These are phyloP conservation scores for Ogataea populi-albae DNA, from an alignment of 805 yeast species.

Conservation along the genomic window DNA sequence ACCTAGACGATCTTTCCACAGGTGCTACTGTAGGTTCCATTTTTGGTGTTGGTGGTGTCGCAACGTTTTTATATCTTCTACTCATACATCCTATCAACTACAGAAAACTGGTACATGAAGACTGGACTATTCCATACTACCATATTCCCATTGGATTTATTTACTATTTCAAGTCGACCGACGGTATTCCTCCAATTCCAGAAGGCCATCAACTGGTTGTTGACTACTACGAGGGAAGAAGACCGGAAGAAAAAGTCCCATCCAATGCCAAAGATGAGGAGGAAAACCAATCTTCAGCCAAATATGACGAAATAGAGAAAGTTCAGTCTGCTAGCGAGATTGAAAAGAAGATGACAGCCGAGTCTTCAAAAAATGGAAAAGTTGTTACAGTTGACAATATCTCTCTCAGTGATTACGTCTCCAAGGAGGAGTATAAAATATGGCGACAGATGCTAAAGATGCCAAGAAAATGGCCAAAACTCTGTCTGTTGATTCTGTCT, in stretches of 20 bases:
- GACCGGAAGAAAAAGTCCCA: conserved; percentile 22
- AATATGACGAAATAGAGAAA: conserved; percentile 12
- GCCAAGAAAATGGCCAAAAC: conserved; percentile 54
- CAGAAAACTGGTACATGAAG: conserved; percentile 58
- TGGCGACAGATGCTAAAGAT: conserved; percentile 41
- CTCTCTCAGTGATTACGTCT: conserved; percentile 8
- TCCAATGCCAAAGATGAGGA: conserved; percentile 20
- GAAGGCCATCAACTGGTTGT: conserved; percentile 51
- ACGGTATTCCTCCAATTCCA: conserved; percentile 65
- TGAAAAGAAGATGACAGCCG: conserved; percentile 2
- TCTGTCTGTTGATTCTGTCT: conserved; percentile 45
- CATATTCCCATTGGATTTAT: conserved; percentile 57
- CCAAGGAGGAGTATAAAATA: conserved; percentile 17
- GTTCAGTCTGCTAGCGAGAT: conserved; percentile 15
- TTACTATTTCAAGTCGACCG: conserved; percentile 51
- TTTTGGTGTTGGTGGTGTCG: conserved; percentile 63
- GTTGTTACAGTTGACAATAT: conserved; percentile 31
- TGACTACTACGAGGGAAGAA: conserved; percentile 66
- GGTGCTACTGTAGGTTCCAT: conserved; percentile 57
- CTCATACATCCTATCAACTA: conserved; percentile 60
- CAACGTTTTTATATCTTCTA: conserved; percentile 46
- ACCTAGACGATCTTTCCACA: conserved; percentile 49
- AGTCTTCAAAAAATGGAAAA: conserved; percentile 21
- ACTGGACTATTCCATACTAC: conserved; percentile 63
- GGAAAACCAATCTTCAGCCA: conserved; percentile 20